Percentiles rank a stretch among this genome's conserved stretches.
phyloP scores from a whole-genome alignment of 116 monocot species.

The Iris pallida region DNA sequence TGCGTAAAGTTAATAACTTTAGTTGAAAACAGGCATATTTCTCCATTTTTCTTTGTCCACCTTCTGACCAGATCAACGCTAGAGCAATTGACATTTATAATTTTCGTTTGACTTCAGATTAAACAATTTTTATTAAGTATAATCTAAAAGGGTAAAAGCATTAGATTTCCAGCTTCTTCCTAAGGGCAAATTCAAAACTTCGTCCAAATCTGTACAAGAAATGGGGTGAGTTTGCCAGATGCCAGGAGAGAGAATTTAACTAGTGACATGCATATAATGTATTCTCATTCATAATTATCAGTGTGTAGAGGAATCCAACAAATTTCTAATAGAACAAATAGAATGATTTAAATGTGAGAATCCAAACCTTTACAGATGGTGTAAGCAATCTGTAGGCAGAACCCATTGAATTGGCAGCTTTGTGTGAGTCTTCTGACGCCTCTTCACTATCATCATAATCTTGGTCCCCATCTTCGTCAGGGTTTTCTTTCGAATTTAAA shows the following conservation, averaged over 20 bases:
- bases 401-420: conserved; percentile 57
- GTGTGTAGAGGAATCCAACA: neutral
- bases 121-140: no score
- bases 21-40: no score
- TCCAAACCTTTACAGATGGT: conserved; percentile 77
- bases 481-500: conserved; percentile 29
- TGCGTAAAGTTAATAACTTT: no score
- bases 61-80: no score
- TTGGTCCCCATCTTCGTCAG: conserved; percentile 47
- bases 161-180: no score
- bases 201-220: no score
- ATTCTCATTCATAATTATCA: neutral
- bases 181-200: no score
- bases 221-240: no score
- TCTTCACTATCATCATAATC: conserved; percentile 72
- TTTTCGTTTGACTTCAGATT: no score
- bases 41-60: no score
- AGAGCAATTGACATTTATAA: no score
- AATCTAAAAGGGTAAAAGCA: no score
- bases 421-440: conserved; percentile 42
- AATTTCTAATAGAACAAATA: neutral
- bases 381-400: conserved; percentile 88
- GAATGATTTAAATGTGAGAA: neutral
- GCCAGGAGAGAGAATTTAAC: neutral
- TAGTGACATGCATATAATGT: neutral